phyloP scores from a whole-genome alignment of 306 rosid genomes.

The Vigna unguiculata region DNA sequence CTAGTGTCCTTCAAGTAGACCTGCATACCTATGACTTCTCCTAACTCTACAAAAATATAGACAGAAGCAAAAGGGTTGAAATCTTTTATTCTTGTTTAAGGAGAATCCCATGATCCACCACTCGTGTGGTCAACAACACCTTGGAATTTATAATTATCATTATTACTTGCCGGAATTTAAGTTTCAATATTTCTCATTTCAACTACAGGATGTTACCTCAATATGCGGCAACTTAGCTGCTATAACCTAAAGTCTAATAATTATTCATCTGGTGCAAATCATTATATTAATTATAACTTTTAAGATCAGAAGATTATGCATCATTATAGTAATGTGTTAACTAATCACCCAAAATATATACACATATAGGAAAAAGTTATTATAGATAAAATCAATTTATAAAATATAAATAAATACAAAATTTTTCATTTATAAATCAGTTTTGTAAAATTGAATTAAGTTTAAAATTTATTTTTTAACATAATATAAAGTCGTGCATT shows the following conservation, averaged over 20 bases:
- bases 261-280: background rate
- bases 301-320: too few relatives aligned
- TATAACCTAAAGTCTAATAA: slow-evolving; percentile 37
- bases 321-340: too few relatives aligned
- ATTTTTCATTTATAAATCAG: too few relatives aligned
- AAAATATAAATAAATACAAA: too few relatives aligned
- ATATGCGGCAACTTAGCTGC: slow-evolving; percentile 68
- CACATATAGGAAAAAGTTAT: too few relatives aligned
- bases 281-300: background rate
- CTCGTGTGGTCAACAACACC: slow-evolving; percentile 79
- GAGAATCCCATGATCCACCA: slow-evolving; percentile 51
- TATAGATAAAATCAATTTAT: too few relatives aligned
- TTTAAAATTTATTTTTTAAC: too few relatives aligned
- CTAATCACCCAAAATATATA: too few relatives aligned
- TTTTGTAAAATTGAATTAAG: too few relatives aligned
- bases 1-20: slow-evolving; percentile 38
- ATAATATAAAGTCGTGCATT: too few relatives aligned
- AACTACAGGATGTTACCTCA: slow-evolving; percentile 65
- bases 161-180: slow-evolving; percentile 51
- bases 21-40: slow-evolving; percentile 40
- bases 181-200: slow-evolving; percentile 54
- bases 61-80: too few relatives aligned
- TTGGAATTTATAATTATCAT: slow-evolving; percentile 44
- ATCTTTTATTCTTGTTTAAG: background rate
- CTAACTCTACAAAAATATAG: slow-evolving; percentile 28